Evolutionary conservation across 257 asterid species (phyloP).

Genomic region (Craterostigma plantagineum): DNA sequence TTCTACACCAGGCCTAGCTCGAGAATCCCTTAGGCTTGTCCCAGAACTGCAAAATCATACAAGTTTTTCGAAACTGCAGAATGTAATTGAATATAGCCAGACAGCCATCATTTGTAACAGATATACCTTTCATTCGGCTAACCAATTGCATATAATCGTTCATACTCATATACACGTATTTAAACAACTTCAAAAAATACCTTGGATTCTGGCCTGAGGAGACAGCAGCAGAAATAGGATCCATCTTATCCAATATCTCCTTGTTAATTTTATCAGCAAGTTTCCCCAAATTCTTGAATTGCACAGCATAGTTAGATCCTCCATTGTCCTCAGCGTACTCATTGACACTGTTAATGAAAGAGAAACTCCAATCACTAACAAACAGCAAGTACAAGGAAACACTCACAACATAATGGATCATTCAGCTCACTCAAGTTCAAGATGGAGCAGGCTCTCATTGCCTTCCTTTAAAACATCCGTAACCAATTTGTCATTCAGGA

Average conservation of each 20-base stretch:
- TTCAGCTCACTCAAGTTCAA: slow-evolving; percentile 36
- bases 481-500: slow-evolving; percentile 41
- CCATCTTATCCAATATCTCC: slow-evolving; percentile 21
- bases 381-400: not conserved
- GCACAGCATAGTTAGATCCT: slow-evolving; percentile 27
- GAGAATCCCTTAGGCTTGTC: slow-evolving; percentile 11
- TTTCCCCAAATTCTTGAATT: slow-evolving; percentile 55
- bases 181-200: slow-evolving; percentile 11
- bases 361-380: not conserved
- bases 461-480: slow-evolving; percentile 58
- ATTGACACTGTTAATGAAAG: slow-evolving; percentile 22
- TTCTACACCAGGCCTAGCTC: slow-evolving; percentile 12
- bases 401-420: not conserved
- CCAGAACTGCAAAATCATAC: slow-evolving; percentile 13
- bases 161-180: not conserved
- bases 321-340: slow-evolving; percentile 29
- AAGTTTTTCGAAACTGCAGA: not conserved
- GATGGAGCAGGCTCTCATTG: slow-evolving; percentile 35
- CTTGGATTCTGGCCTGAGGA: slow-evolving; percentile 20
- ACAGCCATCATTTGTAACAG: not conserved
- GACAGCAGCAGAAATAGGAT: slow-evolving; percentile 16
- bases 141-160: too few species aligned
- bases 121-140: not conserved
- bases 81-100: not conserved
- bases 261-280: slow-evolving; percentile 29